These are phyloP conservation scores for Pichia sp. DNA, from an alignment of 1,139 yeast genomes.

Conservation along the genomic window DNA sequence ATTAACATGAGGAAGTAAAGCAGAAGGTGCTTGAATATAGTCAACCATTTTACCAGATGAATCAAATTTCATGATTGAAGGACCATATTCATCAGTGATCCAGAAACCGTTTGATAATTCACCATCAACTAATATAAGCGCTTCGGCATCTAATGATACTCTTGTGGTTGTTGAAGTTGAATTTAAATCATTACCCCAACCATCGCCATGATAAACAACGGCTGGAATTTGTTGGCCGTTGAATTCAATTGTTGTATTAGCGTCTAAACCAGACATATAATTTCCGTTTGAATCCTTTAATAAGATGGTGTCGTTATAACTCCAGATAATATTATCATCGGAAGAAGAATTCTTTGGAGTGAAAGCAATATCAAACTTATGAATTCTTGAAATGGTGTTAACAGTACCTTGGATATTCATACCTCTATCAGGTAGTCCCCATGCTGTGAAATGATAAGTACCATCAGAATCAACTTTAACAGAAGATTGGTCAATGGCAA, in stretches of 20 bases:
- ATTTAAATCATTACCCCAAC: conserved; percentile 22
- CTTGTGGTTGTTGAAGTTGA: conserved; percentile 18
- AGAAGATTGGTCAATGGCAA: conserved; percentile 18
- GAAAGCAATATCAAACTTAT: conserved; percentile 20
- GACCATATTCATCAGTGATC: conserved; percentile 29
- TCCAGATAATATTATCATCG: conserved; percentile 23
- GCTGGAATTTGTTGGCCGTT: conserved; percentile 26
- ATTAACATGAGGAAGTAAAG: conserved; percentile 23
- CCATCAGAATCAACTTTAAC: conserved; percentile 16
- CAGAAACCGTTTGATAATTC: conserved; percentile 27
- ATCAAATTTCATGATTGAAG: conserved; percentile 24
- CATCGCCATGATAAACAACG: conserved; percentile 24
- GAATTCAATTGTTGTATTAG: conserved; percentile 21
- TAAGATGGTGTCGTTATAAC: conserved; percentile 24
- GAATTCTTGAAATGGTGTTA: conserved; percentile 22
- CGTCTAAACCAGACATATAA: conserved; percentile 25
- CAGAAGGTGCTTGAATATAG: conserved; percentile 25
- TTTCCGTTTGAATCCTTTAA: conserved; percentile 25
- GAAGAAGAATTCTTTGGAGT: conserved; percentile 20
- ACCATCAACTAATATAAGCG: conserved; percentile 24
- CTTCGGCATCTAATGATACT: conserved; percentile 27
- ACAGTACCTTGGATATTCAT: conserved; percentile 28
- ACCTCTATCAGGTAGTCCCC: conserved; percentile 28
- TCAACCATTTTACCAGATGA: conserved; percentile 22
- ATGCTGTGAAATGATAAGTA: conserved; percentile 23